A percentile compares a stretch with the other conserved stretches of the same genome.
These are phyloP conservation scores for Millerago galiae DNA, from an alignment of 805 yeast genomes.

Conservation along the genomic window DNA sequence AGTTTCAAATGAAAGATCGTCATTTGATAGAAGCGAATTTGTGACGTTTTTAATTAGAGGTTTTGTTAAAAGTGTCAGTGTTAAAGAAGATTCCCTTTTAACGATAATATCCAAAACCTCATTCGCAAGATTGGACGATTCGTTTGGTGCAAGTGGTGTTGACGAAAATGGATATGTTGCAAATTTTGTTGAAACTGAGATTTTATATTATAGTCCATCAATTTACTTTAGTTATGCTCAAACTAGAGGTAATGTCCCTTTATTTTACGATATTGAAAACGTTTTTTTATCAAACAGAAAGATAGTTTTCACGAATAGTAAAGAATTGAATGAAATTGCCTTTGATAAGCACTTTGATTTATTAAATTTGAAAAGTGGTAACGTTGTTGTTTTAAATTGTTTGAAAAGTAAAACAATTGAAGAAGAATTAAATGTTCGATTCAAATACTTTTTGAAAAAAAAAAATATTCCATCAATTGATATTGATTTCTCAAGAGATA, in stretches of 20 bases:
- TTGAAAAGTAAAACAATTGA: constrained; percentile 68
- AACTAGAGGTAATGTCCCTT: constrained; percentile 86
- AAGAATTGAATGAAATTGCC: constrained; percentile 81
- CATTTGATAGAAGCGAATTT: constrained; percentile 63
- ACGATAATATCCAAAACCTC: constrained; percentile 87
- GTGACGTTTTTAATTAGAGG: constrained; percentile 86
- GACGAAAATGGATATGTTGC: constrained; percentile 93
- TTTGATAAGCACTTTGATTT: constrained; percentile 76
- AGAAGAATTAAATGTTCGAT: constrained; percentile 56
- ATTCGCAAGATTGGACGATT: constrained; percentile 80
- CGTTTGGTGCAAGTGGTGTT: constrained; percentile 74
- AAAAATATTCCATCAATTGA: constrained; percentile 29
- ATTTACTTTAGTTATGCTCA: constrained; percentile 71
- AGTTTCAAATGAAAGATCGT: constrained; percentile 47
- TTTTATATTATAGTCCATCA: constrained; percentile 48
- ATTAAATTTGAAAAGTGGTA: constrained; percentile 70
- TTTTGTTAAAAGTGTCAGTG: constrained; percentile 65
- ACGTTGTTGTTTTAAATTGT: constrained; percentile 75
- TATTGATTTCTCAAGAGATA: constrained; percentile 30
- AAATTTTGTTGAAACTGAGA: constrained; percentile 85
- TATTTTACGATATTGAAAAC: constrained; percentile 88
- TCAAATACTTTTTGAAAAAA: constrained; percentile 44
- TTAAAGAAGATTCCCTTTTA: constrained; percentile 34
- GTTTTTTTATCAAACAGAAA: constrained; percentile 72
- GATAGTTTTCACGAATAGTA: constrained; percentile 68